Conservation (phyloP, 257 asterid species). For the Ligustrum vulgare region DNA sequence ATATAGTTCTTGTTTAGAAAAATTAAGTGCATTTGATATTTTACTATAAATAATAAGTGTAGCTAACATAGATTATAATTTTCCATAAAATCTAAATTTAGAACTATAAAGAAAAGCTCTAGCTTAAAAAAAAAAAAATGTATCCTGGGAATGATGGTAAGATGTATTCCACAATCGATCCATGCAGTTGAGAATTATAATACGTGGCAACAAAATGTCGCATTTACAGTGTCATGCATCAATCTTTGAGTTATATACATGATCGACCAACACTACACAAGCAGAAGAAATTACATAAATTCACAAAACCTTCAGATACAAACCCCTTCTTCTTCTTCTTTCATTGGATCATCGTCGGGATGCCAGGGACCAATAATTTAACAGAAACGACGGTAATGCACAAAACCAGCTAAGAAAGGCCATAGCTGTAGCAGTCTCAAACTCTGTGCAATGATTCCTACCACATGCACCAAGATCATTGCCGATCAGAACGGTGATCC, state of each 20-base stretch:
- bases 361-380: slow-evolving; percentile 91
- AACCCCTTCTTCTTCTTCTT: background rate
- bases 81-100: no score
- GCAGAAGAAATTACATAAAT: background rate
- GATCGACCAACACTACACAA: slow-evolving; percentile 14
- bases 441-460: slow-evolving; percentile 79
- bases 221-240: slow-evolving; percentile 16
- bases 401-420: slow-evolving; percentile 95
- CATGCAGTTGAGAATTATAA: background rate
- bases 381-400: slow-evolving; percentile 76
- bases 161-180: background rate
- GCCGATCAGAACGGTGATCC: slow-evolving; percentile 94
- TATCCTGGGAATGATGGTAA: background rate
- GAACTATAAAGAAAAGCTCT: no score
- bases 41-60: no score
- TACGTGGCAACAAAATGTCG: background rate
- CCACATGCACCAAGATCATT: slow-evolving; percentile 76
- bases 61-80: no score
- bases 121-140: no score
- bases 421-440: slow-evolving; percentile 94
- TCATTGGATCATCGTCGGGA: slow-evolving; percentile 49
- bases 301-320: background rate
- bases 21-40: no score
- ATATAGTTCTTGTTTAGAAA: no score
- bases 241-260: slow-evolving; percentile 17